phyloP scores from a whole-genome alignment of 305 asterid genomes.

The Fraxinus dipetala region DNA sequence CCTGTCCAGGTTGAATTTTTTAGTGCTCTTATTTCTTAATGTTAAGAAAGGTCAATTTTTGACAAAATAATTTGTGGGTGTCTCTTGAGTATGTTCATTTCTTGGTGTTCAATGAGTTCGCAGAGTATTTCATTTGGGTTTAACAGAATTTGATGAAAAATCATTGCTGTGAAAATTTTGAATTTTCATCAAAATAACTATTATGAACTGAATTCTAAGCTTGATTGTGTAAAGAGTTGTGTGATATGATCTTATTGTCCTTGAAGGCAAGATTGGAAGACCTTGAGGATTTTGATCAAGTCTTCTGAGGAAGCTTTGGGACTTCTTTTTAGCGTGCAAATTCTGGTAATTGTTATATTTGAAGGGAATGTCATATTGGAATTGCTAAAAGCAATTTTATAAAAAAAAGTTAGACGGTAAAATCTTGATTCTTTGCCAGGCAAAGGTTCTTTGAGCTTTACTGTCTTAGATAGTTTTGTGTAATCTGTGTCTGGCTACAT shows the following conservation, averaged over 20 bases:
- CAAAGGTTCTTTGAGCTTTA: constrained; percentile 26
- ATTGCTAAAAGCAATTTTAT: constrained; percentile 12
- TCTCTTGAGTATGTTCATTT: not conserved
- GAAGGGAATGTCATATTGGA: constrained; percentile 21
- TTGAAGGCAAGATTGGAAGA: constrained; percentile 7
- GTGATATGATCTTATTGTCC: not conserved
- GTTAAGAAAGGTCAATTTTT: not conserved
- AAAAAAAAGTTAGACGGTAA: constrained; percentile 19
- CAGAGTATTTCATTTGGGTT: not conserved
- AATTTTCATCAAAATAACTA: not conserved
- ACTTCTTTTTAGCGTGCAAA: not conserved
- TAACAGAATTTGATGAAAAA: not conserved
- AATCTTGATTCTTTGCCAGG: constrained; percentile 31
- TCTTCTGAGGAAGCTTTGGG: not conserved
- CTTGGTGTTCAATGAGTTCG: not conserved
- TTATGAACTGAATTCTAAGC: not conserved
- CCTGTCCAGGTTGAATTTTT: not conserved
- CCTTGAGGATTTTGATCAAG: constrained; percentile 13
- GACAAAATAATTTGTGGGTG: not conserved
- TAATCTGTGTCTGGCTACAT: constrained; percentile 17
- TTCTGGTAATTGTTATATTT: constrained; percentile 3
- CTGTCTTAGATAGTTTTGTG: constrained; percentile 28
- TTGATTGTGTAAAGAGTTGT: constrained; percentile 9
- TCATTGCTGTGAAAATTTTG: not conserved
- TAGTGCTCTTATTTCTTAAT: not conserved